These are phyloP conservation scores for Abrus precatorius DNA, from an alignment of 306 rosid genomes.

Conservation along the genomic window DNA sequence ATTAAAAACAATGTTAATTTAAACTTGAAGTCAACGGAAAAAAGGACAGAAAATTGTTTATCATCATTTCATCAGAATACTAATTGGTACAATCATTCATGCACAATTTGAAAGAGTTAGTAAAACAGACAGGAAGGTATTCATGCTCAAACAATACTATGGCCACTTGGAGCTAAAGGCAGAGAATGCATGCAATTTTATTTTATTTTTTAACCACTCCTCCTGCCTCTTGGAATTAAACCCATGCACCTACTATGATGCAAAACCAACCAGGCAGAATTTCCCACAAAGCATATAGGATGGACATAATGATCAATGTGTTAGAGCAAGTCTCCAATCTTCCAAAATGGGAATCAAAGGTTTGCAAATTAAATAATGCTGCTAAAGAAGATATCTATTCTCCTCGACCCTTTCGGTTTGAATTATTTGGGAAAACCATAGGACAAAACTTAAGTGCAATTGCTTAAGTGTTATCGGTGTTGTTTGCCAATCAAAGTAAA, in stretches of 20 bases:
- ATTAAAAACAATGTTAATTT: not conserved
- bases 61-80: not conserved
- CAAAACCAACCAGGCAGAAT: not conserved
- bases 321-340: not conserved
- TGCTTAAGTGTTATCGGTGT: too few relatives aligned
- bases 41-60: not conserved
- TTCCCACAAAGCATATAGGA: constrained; percentile 20
- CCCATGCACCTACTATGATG: not conserved
- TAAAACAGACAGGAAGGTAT: not conserved
- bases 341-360: not conserved
- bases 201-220: not conserved
- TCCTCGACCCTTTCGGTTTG: not conserved
- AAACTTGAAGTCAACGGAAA: not conserved
- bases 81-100: constrained; percentile 6
- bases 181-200: not conserved
- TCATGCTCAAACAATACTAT: not conserved
- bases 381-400: constrained; percentile 1
- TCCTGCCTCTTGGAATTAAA: not conserved
- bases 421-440: not conserved
- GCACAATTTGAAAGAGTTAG: not conserved
- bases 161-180: not conserved
- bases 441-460: too few relatives aligned
- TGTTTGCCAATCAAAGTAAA: too few relatives aligned
- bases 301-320: not conserved
- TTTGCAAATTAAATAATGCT: not conserved